Evolutionary conservation across 148 eudicot genomes (phyloP).

Genomic region (Nepenthes gracilis): DNA sequence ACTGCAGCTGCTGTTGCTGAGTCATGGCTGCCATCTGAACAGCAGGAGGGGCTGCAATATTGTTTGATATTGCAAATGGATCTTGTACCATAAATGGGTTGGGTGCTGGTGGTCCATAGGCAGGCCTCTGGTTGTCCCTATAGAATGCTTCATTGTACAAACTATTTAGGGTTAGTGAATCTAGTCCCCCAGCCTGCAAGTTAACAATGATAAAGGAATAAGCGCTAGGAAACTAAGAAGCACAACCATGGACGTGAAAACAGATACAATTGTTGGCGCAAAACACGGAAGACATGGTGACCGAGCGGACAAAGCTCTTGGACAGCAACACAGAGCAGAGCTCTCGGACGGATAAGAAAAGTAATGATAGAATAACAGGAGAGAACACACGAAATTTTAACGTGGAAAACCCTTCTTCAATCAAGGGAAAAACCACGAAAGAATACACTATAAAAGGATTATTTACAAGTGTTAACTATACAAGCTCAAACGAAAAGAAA

Average conservation of each 20-base stretch:
- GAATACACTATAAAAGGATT: no score
- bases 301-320: no score
- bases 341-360: no score
- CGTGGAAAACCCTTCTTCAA: no score
- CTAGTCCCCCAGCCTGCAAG: slow-evolving; percentile 87
- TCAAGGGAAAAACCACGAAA: no score
- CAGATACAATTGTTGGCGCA: slow-evolving; percentile 49
- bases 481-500: no score
- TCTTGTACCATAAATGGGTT: slow-evolving; percentile 78
- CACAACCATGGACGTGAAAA: not conserved
- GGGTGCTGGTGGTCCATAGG: slow-evolving; percentile 67
- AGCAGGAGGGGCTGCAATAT: slow-evolving; percentile 38
- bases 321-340: no score
- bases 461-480: no score
- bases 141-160: slow-evolving; percentile 72
- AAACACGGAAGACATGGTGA: no score
- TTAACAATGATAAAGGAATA: not conserved
- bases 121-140: slow-evolving; percentile 73
- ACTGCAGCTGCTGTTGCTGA: slow-evolving; percentile 35
- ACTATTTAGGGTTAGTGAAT: slow-evolving; percentile 71
- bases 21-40: slow-evolving; percentile 60
- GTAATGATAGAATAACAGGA: no score
- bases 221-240: not conserved
- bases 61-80: slow-evolving; percentile 66
- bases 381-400: no score